phyloP scores from a whole-genome alignment of 2,329 filamentous ascomycete species.

The Dryadomyces sulphureus region DNA sequence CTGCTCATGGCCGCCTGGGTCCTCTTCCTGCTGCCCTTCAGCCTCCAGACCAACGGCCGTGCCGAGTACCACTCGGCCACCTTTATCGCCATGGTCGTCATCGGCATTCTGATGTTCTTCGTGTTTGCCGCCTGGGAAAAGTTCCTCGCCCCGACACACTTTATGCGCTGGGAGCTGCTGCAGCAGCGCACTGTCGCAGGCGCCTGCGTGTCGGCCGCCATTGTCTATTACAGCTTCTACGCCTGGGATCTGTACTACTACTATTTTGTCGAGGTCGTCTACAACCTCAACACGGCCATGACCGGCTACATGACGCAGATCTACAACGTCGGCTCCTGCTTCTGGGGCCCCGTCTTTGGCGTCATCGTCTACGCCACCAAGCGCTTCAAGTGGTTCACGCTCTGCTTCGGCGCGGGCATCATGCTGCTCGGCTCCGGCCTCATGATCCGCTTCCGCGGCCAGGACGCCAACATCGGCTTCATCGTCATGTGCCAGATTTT shows the following conservation, averaged over 20 bases:
- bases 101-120: slow-evolving; percentile 22
- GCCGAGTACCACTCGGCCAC: slow-evolving; percentile 25
- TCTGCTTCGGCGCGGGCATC: slow-evolving; percentile 32
- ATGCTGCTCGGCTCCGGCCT: slow-evolving; percentile 38
- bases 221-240: slow-evolving; percentile 13
- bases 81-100: slow-evolving; percentile 26
- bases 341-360: slow-evolving; percentile 28
- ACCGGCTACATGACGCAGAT: slow-evolving; percentile 13
- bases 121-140: slow-evolving; percentile 24
- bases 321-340: slow-evolving; percentile 20
- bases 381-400: slow-evolving; percentile 27
- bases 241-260: slow-evolving; percentile 14
- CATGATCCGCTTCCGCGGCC: slow-evolving; percentile 42
- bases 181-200: slow-evolving; percentile 29
- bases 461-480: slow-evolving; percentile 31
- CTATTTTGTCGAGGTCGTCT: slow-evolving; percentile 14
- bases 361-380: slow-evolving; percentile 31
- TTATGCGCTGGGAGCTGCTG: slow-evolving; percentile 30
- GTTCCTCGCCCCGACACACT: slow-evolving; percentile 21
- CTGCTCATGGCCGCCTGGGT: slow-evolving; percentile 45
- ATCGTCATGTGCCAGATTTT: slow-evolving; percentile 46
- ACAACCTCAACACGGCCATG: slow-evolving; percentile 11
- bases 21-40: slow-evolving; percentile 57
- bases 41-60: slow-evolving; percentile 29
- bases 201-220: slow-evolving; percentile 8